phyloP scores from a whole-genome alignment of 192 early-diverging fungal species.

The Diversispora epigaea region DNA sequence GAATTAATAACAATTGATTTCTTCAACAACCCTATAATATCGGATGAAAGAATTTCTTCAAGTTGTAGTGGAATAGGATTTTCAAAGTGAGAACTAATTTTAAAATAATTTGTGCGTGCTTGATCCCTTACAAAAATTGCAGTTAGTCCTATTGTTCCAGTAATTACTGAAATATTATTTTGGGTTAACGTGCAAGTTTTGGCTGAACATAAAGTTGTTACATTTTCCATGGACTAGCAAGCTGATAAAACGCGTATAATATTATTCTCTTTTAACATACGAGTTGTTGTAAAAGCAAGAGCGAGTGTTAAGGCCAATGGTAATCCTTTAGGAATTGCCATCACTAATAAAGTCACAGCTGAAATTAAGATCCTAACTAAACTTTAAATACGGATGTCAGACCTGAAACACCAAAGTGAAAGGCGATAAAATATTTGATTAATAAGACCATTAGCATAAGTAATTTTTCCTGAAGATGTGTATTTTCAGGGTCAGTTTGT shows the following conservation, averaged over 20 bases:
- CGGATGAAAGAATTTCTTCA: constrained; percentile 39
- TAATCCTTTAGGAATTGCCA: constrained; percentile 97
- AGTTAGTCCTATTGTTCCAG: constrained; percentile 69
- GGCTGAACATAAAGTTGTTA: constrained; percentile 97
- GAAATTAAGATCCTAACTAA: constrained; percentile 83
- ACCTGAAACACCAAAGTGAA: constrained; percentile 43
- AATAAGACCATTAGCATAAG: constrained; percentile 84
- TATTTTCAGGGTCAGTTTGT: constrained; percentile 79
- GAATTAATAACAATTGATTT: constrained; percentile 82
- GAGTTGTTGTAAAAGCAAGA: constrained; percentile 88
- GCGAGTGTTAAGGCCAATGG: constrained; percentile 96
- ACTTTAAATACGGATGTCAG: constrained; percentile 57
- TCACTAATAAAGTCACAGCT: constrained; percentile 91
- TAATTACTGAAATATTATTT: constrained; percentile 97
- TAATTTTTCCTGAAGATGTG: constrained; percentile 90
- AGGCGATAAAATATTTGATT: constrained; percentile 80
- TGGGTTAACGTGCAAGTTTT: constrained; percentile 98
- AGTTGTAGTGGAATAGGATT: constrained; percentile 50
- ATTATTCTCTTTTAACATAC: constrained; percentile 98
- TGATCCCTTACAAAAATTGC: constrained; percentile 43
- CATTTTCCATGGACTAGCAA: constrained; percentile 99
- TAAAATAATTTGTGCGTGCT: constrained; percentile 32
- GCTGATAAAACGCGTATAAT: constrained; percentile 92
- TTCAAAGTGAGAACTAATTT: background rate
- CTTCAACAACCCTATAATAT: constrained; percentile 54